Conservation (phyloP, 73 alveolate genomes). For the Paramecium caudatum region DNA sequence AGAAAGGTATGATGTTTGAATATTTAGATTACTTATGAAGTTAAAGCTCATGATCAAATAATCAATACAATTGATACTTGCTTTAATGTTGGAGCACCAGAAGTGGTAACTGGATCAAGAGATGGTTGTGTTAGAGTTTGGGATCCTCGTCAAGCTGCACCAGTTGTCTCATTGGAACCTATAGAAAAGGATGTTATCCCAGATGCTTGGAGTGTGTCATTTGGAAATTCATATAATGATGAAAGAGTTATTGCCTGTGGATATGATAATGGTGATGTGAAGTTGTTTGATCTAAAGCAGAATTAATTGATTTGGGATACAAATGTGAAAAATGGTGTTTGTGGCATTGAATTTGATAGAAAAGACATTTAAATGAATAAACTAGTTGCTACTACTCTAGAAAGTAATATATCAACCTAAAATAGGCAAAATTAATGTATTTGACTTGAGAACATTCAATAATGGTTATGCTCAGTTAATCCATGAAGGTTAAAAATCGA, state of each 20-base stretch:
- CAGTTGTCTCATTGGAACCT: constrained; percentile 99
- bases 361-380: constrained; percentile 97
- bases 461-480: constrained; percentile 97
- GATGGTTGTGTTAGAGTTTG: constrained; percentile 99
- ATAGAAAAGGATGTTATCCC: constrained; percentile 96
- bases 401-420: constrained; percentile 40
- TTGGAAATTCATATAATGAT: constrained; percentile 93
- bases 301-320: constrained; percentile 98
- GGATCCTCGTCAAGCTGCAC: constrained; percentile 99
- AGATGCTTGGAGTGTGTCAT: constrained; percentile 99
- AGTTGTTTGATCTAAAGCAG: constrained; percentile 97
- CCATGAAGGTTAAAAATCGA: constrained; percentile 98
- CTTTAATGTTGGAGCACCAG: constrained; percentile 97
- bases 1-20: constrained; percentile 76
- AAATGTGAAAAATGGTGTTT: constrained; percentile 97
- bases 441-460: constrained; percentile 97
- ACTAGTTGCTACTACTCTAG: constrained; percentile 94
- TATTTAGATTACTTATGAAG: constrained; percentile 77
- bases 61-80: constrained; percentile 97
- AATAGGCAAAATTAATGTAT: constrained; percentile 93
- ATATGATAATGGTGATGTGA: constrained; percentile 99
- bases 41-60: constrained; percentile 97
- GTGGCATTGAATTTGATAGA: constrained; percentile 98
- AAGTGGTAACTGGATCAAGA: constrained; percentile 99
- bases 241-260: constrained; percentile 97